phyloP scores from a whole-genome alignment of 495 filamentous ascomycete genomes.

The Aspergillus hancockii region DNA sequence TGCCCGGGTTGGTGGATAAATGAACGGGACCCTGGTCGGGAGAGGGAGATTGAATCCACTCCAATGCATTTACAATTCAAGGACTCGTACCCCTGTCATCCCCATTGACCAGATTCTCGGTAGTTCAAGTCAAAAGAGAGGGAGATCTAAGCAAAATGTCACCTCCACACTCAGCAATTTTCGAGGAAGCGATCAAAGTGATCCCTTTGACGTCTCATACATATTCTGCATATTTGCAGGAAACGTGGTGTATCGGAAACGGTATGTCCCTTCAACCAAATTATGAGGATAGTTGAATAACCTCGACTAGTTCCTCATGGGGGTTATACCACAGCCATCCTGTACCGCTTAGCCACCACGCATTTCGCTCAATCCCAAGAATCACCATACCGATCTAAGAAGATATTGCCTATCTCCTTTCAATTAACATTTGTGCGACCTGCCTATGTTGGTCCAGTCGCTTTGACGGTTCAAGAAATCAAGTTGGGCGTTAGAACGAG shows the following conservation, averaged over 20 bases:
- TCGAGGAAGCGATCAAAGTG: constrained; percentile 54
- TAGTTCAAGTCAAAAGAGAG: no score
- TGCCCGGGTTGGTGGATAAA: no score
- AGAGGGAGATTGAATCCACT: no score
- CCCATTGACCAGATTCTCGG: no score
- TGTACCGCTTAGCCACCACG: constrained; percentile 51
- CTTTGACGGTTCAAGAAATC: constrained; percentile 58
- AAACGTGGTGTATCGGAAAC: constrained; percentile 62
- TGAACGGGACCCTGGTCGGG: no score
- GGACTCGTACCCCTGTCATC: no score
- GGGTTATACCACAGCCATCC: constrained; percentile 59
- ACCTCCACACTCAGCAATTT: constrained; percentile 20
- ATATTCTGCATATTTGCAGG: constrained; percentile 52
- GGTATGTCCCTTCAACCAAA: constrained; percentile 33
- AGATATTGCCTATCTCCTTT: constrained; percentile 46
- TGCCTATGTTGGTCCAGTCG: constrained; percentile 55
- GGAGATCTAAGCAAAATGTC: background rate
- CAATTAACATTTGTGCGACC: constrained; percentile 64
- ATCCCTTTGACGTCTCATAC: constrained; percentile 52
- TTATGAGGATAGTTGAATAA: background rate
- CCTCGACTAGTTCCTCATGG: constrained; percentile 63
- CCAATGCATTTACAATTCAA: no score
- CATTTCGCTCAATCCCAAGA: constrained; percentile 44
- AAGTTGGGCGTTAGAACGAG: constrained; percentile 64
- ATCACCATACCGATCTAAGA: constrained; percentile 22